Base-by-base conservation (phyloP, 2,329 filamentous ascomycete genomes). In the Ceratocystis harringtonii region DNA sequence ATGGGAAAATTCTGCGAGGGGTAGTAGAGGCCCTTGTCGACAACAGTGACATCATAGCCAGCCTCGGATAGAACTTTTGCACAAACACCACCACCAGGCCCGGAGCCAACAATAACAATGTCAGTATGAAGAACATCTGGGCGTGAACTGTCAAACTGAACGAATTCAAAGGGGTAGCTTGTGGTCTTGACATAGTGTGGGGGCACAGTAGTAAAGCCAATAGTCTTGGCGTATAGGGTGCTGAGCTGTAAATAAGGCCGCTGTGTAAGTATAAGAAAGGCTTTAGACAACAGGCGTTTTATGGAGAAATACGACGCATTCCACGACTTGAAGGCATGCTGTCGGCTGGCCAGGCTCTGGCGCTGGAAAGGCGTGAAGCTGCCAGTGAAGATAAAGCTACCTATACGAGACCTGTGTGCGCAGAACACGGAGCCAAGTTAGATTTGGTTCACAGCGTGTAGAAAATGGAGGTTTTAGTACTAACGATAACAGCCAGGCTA, bases 101-200 rank as follows among this genome's bases (percentile, higher is more conserved):
- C 92, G 45, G 89, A 94, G 1, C 92, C 92, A 22, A 96, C 81
- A 66, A 96, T 85, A 50, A 95, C 84, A 0, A 95, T 84, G 73
- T 96, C 92, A 12, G 52, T 57, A 28, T 57, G 52, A 6, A 57
- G 12, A 8, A 57, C 52, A 15, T 57, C 52, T 6, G 52, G 52
- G 15, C 12, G 22, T 15, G 22, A n/a, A 5, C 25, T 30, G 25
- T 57, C n/a, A 69, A 87, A 78, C 71, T 88, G 84, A 58, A 87
- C 71, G 70, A 89, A 89, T 0, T 78, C 73, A 71, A 81, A 89
- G 44, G 81, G 76, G 67, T 80, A 83, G 3, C 77, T 77, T 45
- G 78, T 75, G 1, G 77, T 80, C 0, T 80, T 76, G 60, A 75
- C 75, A 76, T 81, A 83, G 68, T 77, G 73, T 1, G 72, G 69